Evolutionary conservation across 345 rosid species (phyloP).

Genomic region (Barbarea vulgaris): DNA sequence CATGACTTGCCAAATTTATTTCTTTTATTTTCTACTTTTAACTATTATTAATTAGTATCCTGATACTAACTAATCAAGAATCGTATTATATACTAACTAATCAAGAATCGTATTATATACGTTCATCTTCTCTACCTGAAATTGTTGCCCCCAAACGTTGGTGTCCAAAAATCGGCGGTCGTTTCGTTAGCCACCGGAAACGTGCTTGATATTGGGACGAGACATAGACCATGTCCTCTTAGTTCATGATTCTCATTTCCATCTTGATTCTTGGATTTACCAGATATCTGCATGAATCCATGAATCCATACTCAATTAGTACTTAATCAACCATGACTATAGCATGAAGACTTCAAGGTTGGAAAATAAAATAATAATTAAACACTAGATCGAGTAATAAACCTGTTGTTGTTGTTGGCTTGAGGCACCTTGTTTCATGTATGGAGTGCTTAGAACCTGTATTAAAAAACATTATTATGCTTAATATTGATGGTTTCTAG

Average conservation of each 20-base stretch:
- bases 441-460: constrained; percentile 78
- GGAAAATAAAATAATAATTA: neutral
- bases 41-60: neutral
- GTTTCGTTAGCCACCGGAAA: constrained; percentile 81
- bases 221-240: constrained; percentile 76
- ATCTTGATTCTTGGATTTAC: constrained; percentile 38
- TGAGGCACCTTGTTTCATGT: constrained; percentile 75
- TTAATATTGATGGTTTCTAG: constrained; percentile 10
- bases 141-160: constrained; percentile 72
- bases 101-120: constrained; percentile 19
- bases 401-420: constrained; percentile 77
- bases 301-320: constrained; percentile 5
- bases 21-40: neutral
- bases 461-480: constrained; percentile 1
- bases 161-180: constrained; percentile 81
- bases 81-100: constrained; percentile 14
- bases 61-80: constrained; percentile 24
- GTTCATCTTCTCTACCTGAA: constrained; percentile 40
- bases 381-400: neutral
- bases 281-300: constrained; percentile 22
- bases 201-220: constrained; percentile 81
- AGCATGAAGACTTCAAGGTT: neutral
- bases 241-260: constrained; percentile 58
- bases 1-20: constrained; percentile 33
- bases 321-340: constrained; percentile 1